A percentile compares a stretch with the other conserved stretches of the same genome.
Evolutionary conservation across 257 asterid species (phyloP).

Genomic region (Buddleja alternifolia): DNA sequence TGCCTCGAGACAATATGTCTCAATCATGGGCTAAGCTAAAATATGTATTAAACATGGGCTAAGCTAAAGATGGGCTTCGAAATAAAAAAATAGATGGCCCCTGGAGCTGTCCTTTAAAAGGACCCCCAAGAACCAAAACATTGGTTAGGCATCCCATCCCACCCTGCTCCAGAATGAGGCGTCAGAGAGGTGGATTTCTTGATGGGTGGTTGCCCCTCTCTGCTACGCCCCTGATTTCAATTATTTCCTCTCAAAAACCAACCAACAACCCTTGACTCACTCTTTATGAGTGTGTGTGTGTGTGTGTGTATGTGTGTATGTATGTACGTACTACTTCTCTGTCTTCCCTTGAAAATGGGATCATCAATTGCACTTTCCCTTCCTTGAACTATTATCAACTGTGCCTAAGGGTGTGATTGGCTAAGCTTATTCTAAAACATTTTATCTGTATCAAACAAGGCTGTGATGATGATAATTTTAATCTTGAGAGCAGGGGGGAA

Average conservation of each 20-base stretch:
- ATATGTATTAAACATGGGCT: too few species aligned
- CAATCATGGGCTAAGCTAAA: too few species aligned
- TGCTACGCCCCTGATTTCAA: constrained; percentile 31
- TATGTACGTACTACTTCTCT: not conserved
- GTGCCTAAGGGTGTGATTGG: not conserved
- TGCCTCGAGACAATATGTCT: too few species aligned
- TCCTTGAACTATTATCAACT: too few species aligned
- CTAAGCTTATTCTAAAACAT: constrained; percentile 10
- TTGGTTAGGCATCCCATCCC: not conserved
- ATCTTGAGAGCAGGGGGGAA: constrained; percentile 17
- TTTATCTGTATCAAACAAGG: constrained; percentile 1
- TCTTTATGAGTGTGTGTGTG: not conserved
- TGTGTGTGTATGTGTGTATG: not conserved
- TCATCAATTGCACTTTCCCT: too few species aligned
- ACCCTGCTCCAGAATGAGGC: constrained; percentile 36
- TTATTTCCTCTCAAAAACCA: not conserved
- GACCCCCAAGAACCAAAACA: not conserved
- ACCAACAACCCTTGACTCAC: constrained; percentile 21
- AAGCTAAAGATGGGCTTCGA: too few species aligned
- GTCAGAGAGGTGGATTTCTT: constrained; percentile 26
- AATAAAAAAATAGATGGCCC: too few species aligned
- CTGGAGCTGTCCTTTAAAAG: not conserved
- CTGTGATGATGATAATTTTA: constrained; percentile 31
- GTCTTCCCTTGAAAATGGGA: too few species aligned
- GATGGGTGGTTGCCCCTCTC: constrained; percentile 53